Base-by-base conservation (phyloP, 768 basidiomycete species). In the Podaxis carcinomalis region DNA sequence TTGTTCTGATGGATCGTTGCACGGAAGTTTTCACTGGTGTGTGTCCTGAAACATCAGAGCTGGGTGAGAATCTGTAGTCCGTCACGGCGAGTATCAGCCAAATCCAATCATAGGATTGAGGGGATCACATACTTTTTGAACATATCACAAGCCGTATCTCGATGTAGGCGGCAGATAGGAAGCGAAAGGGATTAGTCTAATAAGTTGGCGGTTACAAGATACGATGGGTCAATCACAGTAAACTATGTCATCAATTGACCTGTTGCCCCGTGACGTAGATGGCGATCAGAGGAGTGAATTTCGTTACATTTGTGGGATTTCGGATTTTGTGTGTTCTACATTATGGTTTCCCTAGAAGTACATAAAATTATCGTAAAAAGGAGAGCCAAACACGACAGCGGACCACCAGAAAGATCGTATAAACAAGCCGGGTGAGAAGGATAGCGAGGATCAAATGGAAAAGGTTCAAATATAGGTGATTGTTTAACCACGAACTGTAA, bases 11-110 rank as follows among this genome's bases (percentile, higher is more conserved):
- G 66, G 84, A 83, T 69, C 97, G 83, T 72, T 98, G 96, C 5
- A 93, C 88, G 25, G 95, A 98, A 36, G 93, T 87, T 74, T 98
- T 98, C 62, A 98, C 84, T 40, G 90, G 90, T 11, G 93, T 94
- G 66, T 95, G 93, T 36, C 90, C 88, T 47, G 94, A 83, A 65
- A 98, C 87, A 70, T 99, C 96, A 23, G 89, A 82, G 21, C 87
- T 79, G 28, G 88, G 80, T 40, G 78, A 79, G 72, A 92, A 92
- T 72, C 90, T 92, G 66, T 52, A 59, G 46, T 57, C 40, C 60
- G 16, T 58, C 62, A 61, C 57, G 63, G 49, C 21, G 21, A 36
- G 23, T 19, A 32, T 60, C 63, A 47, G 62, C 59, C 39, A 46
- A 25, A 47, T 21, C 54, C 63, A 42, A 59, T 62, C 51, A 55